Evolutionary conservation across 441 rosid species (phyloP), one percentile per base, ranked within the genome.

Genomic region (Syzygium malaccense): DNA sequence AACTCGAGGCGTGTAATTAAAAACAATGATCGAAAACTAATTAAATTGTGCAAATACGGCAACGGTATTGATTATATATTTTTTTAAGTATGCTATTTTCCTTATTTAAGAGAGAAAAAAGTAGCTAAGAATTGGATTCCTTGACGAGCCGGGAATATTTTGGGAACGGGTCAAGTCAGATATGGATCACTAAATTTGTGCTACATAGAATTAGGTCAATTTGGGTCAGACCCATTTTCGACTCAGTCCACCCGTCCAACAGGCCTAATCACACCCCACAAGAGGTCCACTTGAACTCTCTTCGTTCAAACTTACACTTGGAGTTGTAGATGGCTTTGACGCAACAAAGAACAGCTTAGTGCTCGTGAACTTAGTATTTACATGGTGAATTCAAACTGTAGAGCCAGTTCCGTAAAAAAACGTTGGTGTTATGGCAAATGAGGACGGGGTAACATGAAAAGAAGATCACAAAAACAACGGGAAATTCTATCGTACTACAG

Each of bases 81-180:
- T 45, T 45, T 45, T 45, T 45, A 45, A 45, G 48, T 45, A 45
- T 45, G 48, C 48, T 45, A 45, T 45, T 45, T 45, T 45, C 9
- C 48, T 45, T 45, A 45, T 7, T 45, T 45, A 45, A 45, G 48
- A 8, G 48, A 45, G 48, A 45, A 7, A 45, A 45, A 45, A 7
- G 48, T 45, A 45, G 48, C 48, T 45, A 45, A 45, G 48, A 45
- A 45, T 45, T 8, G 37, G 5, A 64, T 64, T 64, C 18, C 37
- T 15, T 0, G 0, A n/a, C 0, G 0, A 10, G 37, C 37, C 12
- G 1, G 1, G 0, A 14, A 64, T 64, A 0, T n/a, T 4, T n/a
- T 64, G 37, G 0, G 1, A 64, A 14, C 5, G 19, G 18, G 20
- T 64, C 3, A 10, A 64, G 37, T 64, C 12, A 1, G 18, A 30